These are phyloP conservation scores for Apiospora arundinis DNA, from an alignment of 2,329 filamentous ascomycete species.

Conservation along the genomic window DNA sequence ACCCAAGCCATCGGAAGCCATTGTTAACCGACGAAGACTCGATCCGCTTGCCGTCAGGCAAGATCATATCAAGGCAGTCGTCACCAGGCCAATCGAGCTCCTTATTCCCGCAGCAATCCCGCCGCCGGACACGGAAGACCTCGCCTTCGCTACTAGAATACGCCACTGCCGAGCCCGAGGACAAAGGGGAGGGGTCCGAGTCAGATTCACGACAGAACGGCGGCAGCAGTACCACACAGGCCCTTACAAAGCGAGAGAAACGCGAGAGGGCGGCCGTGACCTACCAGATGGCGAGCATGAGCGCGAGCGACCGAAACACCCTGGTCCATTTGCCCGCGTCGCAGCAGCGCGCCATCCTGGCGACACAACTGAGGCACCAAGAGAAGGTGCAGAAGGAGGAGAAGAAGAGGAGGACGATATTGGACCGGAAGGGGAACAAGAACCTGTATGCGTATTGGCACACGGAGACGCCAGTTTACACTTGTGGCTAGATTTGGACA, in stretches of 20 bases:
- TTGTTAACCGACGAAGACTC: constrained; percentile 30
- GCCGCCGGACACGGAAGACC: not conserved
- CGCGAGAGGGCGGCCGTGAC: constrained; percentile 29
- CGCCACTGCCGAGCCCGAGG: constrained; percentile 26
- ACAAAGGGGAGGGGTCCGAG: not conserved
- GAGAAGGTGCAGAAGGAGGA: constrained; percentile 37
- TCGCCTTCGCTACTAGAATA: constrained; percentile 22
- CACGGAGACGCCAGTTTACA: constrained; percentile 41
- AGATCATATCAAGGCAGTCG: constrained; percentile 30
- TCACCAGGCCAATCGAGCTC: not conserved
- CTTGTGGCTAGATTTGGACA: constrained; percentile 35
- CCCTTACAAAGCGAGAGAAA: constrained; percentile 29
- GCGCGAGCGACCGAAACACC: constrained; percentile 31
- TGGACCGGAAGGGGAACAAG: constrained; percentile 43
- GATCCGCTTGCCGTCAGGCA: constrained; percentile 36
- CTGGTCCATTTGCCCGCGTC: constrained; percentile 32
- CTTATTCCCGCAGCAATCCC: not conserved
- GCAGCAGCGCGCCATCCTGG: constrained; percentile 33
- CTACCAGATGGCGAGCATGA: constrained; percentile 32
- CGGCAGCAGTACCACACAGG: not conserved
- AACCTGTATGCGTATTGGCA: constrained; percentile 37
- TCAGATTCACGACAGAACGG: not conserved
- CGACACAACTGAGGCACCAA: constrained; percentile 29
- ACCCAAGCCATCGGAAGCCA: constrained; percentile 25
- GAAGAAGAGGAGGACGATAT: constrained; percentile 33